Evolutionary conservation across 2,329 filamentous ascomycete species (phyloP), one percentile per base, ranked within the genome.

Genomic region (Aspergillus chevalieri): DNA sequence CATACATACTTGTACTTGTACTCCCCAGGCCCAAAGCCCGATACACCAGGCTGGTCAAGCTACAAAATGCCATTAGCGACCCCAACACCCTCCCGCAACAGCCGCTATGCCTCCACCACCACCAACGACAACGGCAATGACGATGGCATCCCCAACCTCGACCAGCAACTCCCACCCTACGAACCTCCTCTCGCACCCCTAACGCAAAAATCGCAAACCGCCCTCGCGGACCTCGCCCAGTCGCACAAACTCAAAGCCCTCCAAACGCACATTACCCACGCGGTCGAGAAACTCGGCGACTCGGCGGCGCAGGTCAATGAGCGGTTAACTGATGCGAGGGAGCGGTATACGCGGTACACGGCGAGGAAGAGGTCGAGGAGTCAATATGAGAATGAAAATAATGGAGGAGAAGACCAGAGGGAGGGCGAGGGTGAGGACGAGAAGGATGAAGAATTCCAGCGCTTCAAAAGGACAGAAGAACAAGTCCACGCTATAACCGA

Each of bases 301-400:
- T 68, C 72, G 2, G 80, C 77, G 0, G 76, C 70, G 2, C 73
- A 75, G n/a, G 71, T 81, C 34, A 83, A 84, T 49, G 82, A 84
- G 50, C 73, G 73, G 10, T 59, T 81, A 3, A 57, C 59, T 1
- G 69, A 73, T 61, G 57, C 68, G 59, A 55, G 69, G 61, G 45
- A 59, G 52, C 63, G 69, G 44, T 69, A 68, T 41, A 59, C 73
- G 50, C 65, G 65, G 45, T 34, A 52, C 49, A 69, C 65, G 59
- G 68, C 70, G 42, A 58, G 62, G 30, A 46, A 44, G 21, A 62
- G 66, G 30, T 14, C 22, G 2, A 52, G 47, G 4, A 46, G 49
- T 30, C 44, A 34, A 14, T 44, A 50, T 15, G 50, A 46, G 15
- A 38, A 47, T 15, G 50, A 46, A 14, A 38, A 47, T 15, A 52